These are phyloP conservation scores for Phytophthora pini DNA, from an alignment of 352 stramenopile species.

Conservation along the genomic window DNA sequence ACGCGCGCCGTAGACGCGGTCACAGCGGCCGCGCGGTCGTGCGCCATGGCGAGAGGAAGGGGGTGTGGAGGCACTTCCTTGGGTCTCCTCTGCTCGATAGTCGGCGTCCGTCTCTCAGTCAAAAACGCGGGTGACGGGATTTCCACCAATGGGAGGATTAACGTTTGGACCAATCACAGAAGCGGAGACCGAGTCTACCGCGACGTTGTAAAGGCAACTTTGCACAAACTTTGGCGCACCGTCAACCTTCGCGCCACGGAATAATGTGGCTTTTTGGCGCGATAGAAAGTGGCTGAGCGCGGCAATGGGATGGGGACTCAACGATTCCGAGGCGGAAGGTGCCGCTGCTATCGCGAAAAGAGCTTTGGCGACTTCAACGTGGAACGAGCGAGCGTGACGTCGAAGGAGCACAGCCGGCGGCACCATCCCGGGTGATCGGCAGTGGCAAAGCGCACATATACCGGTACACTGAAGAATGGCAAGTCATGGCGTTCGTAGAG, in stretches of 20 bases:
- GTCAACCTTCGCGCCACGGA: background rate
- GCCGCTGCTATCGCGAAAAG: constrained; percentile 7
- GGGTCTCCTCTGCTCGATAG: constrained; percentile 5
- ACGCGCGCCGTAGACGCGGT: constrained; percentile 18
- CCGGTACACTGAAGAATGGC: background rate
- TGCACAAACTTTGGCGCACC: too few species aligned
- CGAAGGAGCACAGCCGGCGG: constrained; percentile 20
- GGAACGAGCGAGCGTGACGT: constrained; percentile 9
- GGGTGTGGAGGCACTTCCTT: background rate
- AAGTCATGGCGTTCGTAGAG: background rate
- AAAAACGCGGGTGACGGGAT: constrained; percentile 9
- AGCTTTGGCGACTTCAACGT: constrained; percentile 23
- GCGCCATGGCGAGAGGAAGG: constrained; percentile 32
- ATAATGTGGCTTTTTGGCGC: background rate
- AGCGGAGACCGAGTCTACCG: background rate
- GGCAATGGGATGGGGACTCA: constrained; percentile 11
- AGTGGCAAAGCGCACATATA: background rate
- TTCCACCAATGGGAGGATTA: constrained; percentile 21
- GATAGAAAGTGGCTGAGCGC: constrained; percentile 3
- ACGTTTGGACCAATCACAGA: constrained; percentile 10
- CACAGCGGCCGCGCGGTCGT: constrained; percentile 35
- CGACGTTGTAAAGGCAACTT: constrained; percentile 14
- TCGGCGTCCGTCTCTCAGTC: constrained; percentile 15
- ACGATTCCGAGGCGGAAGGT: constrained; percentile 3
- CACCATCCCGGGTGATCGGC: constrained; percentile 15